Evolutionary conservation across 768 basidiomycete genomes (phyloP), one percentile per base, ranked within the genome.

Genomic region (Russula abietina): DNA sequence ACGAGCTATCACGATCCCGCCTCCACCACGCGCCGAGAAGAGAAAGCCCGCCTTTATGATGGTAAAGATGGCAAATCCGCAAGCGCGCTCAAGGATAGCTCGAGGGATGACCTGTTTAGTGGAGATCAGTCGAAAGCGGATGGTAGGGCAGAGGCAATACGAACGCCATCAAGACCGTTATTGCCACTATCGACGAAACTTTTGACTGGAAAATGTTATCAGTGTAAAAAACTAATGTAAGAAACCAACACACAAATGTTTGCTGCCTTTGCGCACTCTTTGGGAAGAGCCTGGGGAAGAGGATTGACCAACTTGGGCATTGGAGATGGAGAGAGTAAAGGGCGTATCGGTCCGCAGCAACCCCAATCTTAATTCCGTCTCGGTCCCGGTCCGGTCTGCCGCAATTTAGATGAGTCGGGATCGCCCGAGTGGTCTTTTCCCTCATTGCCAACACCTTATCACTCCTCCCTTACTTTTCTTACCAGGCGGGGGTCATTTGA

Each of bases 51-150:
- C 83, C 69, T 93, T 94, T 75, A 92, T 81, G 56, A 94, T 82
- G 5, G 89, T 91, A 72, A 93, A 93, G 52, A 93, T 91, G n/a
- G 91, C 93, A 70, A 96, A 96, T 5, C 94, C 86, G 33, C 75
- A 79, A 17, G 86, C 85, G 61, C 79, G 75, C 66, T 84, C 78
- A 24, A 87, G 75, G 10, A 87, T 78, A 43, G 69, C 72, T 26
- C 79, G 76, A 36, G 85, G 84, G 61, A 87, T 79, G 64, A 86
- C 77, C 82, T 84, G 59, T 26, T 57, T 12, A 11, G 24, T 1
- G 16, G 28, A 24, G 6, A 16, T 52, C 16, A 52, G 28, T 17
- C 22, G 30, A 26, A 28, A 28, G 36, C 38, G 9, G 28, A 33
- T 53, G 9, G 49, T 57, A 7, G 28, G 30, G 56, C 19, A 39